Evolutionary conservation across 257 asterid genomes (phyloP), one percentile per base, ranked within the genome.

Genomic region (Penstemon barbatus): DNA sequence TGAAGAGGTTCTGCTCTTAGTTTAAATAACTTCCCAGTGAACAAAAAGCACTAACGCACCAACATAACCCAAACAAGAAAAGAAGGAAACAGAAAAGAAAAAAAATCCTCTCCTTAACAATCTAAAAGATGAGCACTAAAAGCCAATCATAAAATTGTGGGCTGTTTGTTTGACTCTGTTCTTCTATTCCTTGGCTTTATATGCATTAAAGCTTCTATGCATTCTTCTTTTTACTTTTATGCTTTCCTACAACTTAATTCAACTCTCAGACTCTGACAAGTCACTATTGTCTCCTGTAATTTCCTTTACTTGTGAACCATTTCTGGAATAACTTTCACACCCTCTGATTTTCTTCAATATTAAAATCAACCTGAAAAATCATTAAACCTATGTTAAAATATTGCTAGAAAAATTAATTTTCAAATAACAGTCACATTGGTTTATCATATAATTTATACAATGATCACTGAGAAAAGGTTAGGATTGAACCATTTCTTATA

Each of bases 331-430:
- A 60, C 45, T 54, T 51, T 63, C 18, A 72, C 71, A 37, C 57
- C 57, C 56, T 71, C 65, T 54, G 76, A 61, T 37, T 64, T 19
- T 56, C 77, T 18, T 56, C 71, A n/a, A 52, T 42, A 40, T 65
- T 2, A 25, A 25, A 1, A 25, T 25, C 66, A 50, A 65, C 77
- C 77, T 72, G 77, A 12, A 56, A 60, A 52, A 52, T 37, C 56
- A 63, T 25, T 25, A 3, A 19, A 18, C 61, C 41, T 7, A 58
- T n/a, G 46, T 37, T 37, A 53, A 12, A 44, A 58, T 37, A 19
- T 5, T 58, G 46, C 46, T 9, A 58, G 9, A 37, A 5, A 39
- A 57, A 36, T 10, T 9, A 5, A 37, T 5, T 11, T 56, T 3
- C 61, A 25, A 25, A 25, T 25, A 4, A 37, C 13, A 4, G 33